Base-by-base conservation (phyloP, 2,329 filamentous ascomycete species). In the Geosmithia morbida region DNA sequence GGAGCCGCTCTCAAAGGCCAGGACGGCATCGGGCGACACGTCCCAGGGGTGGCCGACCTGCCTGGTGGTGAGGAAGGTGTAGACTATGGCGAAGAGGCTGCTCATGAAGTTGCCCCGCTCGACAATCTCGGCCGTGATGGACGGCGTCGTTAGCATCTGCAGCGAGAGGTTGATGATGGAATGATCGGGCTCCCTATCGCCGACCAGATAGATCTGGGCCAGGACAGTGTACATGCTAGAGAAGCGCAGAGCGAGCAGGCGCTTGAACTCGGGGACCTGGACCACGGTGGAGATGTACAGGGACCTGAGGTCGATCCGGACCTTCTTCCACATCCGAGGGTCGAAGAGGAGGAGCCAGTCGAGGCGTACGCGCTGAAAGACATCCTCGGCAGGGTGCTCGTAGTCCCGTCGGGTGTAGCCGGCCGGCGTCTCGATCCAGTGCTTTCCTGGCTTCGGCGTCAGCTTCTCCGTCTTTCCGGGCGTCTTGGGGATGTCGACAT, bases 91-190 rank as follows among this genome's bases (percentile, higher is more conserved):
- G 75, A 97, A 85, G 40, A 98, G 73, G 54, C 87, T 95, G 8
- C 88, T 96, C 53, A 98, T 71, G 59, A 98, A 98, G 62, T 98
- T 98, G 26, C 89, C 90, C 43, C 88, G 79, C 57, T 95, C 86
- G 8, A 98, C 87, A 45, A 97, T 85, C 64, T 98, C 94, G 43
- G 88, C 85, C 0, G 90, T 97, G 54, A 98, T 97, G 0, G 90
- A 94, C 2, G 92, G 89, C 0, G 92, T 96, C 0, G 92, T 98
- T 51, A 98, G 71, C 79, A 98, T 94, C 60, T 98, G 92, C 29
- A 97, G 70, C 4, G 90, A 97, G 39, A 98, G 77, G 59, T 96
- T 96, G 70, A 98, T 95, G 59, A 98, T 97, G 11, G 90, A 97
- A 63, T 97, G 90, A 58, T 98, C 92, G 2, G 92, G 92, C 61